Evolutionary conservation across 805 yeast species (phyloP), one percentile per base, ranked within the genome.

Genomic region (Vanderwaltozyma yarrowii): DNA sequence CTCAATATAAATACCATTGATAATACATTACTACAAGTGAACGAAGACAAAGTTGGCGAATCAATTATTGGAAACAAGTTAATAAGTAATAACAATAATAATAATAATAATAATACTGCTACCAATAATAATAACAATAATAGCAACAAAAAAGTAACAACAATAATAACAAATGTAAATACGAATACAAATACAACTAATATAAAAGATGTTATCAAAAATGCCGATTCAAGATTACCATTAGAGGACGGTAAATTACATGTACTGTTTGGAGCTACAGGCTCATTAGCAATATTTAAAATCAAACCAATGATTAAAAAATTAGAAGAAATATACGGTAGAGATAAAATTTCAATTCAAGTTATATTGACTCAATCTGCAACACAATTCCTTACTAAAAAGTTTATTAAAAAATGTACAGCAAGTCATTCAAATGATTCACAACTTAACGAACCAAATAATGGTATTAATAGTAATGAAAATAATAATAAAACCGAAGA

Each of bases 181-280:
- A 8, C 27, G 11, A 5, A 4, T 24, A 5, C 40, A 6, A 33
- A 37, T 23, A 30, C 33, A 6, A n/a, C 37, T 2, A 32, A 30
- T 1, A 30, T 33, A 2, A 61, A 73, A 47, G 70, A 69, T 35
- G 60, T 61, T 16, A 57, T 67, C n/a, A 49, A 54, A 31, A 74
- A 74, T 48, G 62, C 74, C 29, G 87, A 81, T 51, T 78, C 80
- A 4, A 66, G 81, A 14, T 61, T 77, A 43, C 80, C 80, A 1
- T 75, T 80, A 57, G 92, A 86, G 54, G 96, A 87, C 59, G 88
- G 86, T 12, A 87, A 85, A 56, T 70, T 84, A 42, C 96, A 87
- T 61, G 78, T 87, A 25, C 65, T 87, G 44, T 67, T 87, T 43
- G 96, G 92, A 7, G 87, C 88, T 21, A 85, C 95, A 14, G 96